phyloP scores from a whole-genome alignment of 306 rosid species.

The Arachis stenosperma region DNA sequence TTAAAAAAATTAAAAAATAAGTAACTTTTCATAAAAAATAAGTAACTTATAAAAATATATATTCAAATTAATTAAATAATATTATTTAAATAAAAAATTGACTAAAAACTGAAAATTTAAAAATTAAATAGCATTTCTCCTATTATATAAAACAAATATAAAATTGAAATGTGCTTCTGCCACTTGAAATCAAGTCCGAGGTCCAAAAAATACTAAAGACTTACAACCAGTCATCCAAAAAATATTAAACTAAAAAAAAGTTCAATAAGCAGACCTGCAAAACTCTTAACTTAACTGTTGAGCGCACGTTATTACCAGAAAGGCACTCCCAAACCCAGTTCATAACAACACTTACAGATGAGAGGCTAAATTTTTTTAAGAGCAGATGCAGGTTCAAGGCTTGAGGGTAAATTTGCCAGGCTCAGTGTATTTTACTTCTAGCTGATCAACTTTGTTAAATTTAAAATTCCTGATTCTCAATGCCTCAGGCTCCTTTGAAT shows the following conservation, averaged over 20 bases:
- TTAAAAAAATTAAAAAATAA: no score
- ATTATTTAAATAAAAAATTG: no score
- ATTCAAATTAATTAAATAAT: no score
- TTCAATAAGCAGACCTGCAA: slow-evolving; percentile 4
- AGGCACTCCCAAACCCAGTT: slow-evolving; percentile 12
- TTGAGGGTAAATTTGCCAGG: slow-evolving; percentile 57
- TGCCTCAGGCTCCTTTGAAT: slow-evolving; percentile 68
- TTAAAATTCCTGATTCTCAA: slow-evolving; percentile 81
- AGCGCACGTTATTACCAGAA: slow-evolving; percentile 25
- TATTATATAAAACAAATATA: no score
- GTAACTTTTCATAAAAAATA: no score
- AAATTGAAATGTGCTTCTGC: no score
- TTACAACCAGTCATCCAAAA: slow-evolving; percentile 18
- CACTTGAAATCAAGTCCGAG: no score
- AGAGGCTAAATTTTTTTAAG: slow-evolving; percentile 14
- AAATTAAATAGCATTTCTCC: no score
- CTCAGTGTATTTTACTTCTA: slow-evolving; percentile 54
- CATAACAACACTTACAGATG: not conserved
- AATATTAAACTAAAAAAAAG: not conserved
- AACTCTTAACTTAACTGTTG: not conserved
- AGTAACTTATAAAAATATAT: no score
- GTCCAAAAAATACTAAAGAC: slow-evolving; percentile 2
- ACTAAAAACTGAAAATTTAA: no score
- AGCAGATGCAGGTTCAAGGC: slow-evolving; percentile 48
- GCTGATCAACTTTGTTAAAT: slow-evolving; percentile 74